A percentile compares a stretch with the other conserved stretches of the same genome.
phyloP scores from a whole-genome alignment of 352 stramenopile genomes.

The Phytophthora lateralis region DNA sequence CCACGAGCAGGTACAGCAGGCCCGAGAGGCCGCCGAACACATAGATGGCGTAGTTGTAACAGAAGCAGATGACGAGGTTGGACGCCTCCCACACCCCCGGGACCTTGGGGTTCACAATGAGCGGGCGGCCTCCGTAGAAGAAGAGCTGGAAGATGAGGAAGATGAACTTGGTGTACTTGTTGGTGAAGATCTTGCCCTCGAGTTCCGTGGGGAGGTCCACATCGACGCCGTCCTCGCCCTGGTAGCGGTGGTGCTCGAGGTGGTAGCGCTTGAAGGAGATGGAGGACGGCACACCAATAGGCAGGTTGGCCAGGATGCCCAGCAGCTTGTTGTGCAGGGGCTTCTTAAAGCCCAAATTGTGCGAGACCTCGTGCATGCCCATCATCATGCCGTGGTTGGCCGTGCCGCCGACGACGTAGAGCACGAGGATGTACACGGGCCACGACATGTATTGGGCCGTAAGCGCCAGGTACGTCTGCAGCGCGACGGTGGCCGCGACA shows the following conservation, averaged over 20 bases:
- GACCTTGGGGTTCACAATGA: slow-evolving; percentile 93
- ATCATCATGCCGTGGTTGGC: slow-evolving; percentile 96
- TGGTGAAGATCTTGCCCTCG: slow-evolving; percentile 92
- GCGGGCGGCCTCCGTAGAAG: slow-evolving; percentile 94
- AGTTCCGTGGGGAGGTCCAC: slow-evolving; percentile 93
- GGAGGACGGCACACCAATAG: slow-evolving; percentile 91
- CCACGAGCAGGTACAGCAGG: slow-evolving; percentile 93
- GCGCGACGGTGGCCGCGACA: slow-evolving; percentile 62
- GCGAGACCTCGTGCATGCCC: slow-evolving; percentile 95
- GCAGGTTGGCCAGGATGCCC: slow-evolving; percentile 93
- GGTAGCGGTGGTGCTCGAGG: slow-evolving; percentile 97
- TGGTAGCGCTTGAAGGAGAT: slow-evolving; percentile 97
- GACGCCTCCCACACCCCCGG: slow-evolving; percentile 85
- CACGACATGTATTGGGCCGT: slow-evolving; percentile 70
- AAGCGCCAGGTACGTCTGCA: slow-evolving; percentile 87
- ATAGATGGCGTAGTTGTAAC: slow-evolving; percentile 88
- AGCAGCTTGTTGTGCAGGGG: slow-evolving; percentile 91
- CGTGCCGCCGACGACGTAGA: slow-evolving; percentile 92
- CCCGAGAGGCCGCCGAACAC: slow-evolving; percentile 78
- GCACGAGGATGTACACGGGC: slow-evolving; percentile 54
- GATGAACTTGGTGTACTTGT: slow-evolving; percentile 89
- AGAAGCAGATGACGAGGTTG: slow-evolving; percentile 84
- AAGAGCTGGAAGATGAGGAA: slow-evolving; percentile 93
- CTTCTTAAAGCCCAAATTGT: slow-evolving; percentile 96
- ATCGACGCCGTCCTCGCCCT: slow-evolving; percentile 94